Evolutionary conservation across 192 early-diverging fungal species (phyloP).

Genomic region (Entomortierella lignicola): DNA sequence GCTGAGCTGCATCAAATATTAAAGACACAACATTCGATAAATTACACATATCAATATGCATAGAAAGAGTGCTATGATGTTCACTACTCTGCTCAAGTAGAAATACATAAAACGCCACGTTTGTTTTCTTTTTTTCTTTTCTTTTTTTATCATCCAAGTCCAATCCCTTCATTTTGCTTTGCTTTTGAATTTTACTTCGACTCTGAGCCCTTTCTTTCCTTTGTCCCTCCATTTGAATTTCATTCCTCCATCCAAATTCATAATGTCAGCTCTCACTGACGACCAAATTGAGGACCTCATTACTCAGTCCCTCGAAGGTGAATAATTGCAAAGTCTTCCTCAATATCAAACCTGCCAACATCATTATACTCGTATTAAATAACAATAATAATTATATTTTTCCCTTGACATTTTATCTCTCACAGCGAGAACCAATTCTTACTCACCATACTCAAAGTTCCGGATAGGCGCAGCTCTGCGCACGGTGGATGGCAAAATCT

Average conservation of each 20-base stretch:
- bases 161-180: not conserved
- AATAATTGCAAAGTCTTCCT: too few relatives aligned
- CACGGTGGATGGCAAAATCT: constrained; percentile 70
- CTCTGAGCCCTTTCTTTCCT: not conserved
- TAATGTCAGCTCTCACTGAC: constrained; percentile 49
- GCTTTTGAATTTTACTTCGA: too few relatives aligned
- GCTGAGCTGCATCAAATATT: too few relatives aligned
- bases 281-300: constrained; percentile 54
- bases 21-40: too few relatives aligned
- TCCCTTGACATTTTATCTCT: not conserved
- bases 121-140: not conserved
- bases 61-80: too few relatives aligned
- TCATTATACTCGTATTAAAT: too few relatives aligned
- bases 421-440: constrained; percentile 77
- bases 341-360: too few relatives aligned
- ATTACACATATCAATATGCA: too few relatives aligned
- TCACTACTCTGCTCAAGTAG: not conserved
- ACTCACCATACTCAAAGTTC: constrained; percentile 94
- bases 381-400: not conserved
- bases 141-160: not conserved
- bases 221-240: not conserved
- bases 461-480: constrained; percentile 89
- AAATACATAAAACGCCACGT: not conserved
- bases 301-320: constrained; percentile 46
- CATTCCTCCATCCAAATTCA: not conserved